These are phyloP conservation scores for Dichotomocladium elegans DNA, from an alignment of 371 early-diverging fungal species.

Conservation along the genomic window DNA sequence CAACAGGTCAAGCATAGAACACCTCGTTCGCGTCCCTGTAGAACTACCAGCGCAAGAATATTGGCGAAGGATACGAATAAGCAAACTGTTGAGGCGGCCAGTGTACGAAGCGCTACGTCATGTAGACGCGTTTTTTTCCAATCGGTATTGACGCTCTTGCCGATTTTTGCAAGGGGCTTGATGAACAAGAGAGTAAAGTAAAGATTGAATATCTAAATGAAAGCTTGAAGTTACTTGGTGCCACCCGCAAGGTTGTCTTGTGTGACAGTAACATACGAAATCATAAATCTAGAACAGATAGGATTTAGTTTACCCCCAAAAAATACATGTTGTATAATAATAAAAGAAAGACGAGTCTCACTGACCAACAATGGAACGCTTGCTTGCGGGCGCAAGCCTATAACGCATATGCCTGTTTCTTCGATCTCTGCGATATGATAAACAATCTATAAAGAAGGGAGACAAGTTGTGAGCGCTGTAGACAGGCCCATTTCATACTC, in stretches of 20 bases:
- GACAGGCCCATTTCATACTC: not conserved
- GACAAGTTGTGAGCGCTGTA: not conserved
- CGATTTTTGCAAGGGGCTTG: conserved; percentile 28
- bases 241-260: too few relatives aligned
- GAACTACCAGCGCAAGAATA: conserved; percentile 33
- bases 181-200: conserved; percentile 51
- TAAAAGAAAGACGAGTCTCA: not conserved
- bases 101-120: conserved; percentile 43
- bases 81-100: conserved; percentile 47
- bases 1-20: conserved; percentile 51
- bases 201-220: conserved; percentile 31
- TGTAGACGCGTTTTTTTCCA: conserved; percentile 40
- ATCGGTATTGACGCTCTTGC: conserved; percentile 22
- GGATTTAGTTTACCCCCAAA: not conserved
- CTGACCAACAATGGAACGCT: conserved; percentile 44
- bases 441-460: conserved; percentile 23
- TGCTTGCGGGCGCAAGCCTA: conserved; percentile 43
- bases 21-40: conserved; percentile 46
- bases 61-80: conserved; percentile 49
- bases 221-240: too few relatives aligned
- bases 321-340: conserved; percentile 4
- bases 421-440: conserved; percentile 38
- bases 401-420: conserved; percentile 36
- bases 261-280: conserved; percentile 25
- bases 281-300: conserved; percentile 39